Base-by-base conservation (phyloP, 1,139 yeast species). In the Lodderomyces parapsilosis region DNA sequence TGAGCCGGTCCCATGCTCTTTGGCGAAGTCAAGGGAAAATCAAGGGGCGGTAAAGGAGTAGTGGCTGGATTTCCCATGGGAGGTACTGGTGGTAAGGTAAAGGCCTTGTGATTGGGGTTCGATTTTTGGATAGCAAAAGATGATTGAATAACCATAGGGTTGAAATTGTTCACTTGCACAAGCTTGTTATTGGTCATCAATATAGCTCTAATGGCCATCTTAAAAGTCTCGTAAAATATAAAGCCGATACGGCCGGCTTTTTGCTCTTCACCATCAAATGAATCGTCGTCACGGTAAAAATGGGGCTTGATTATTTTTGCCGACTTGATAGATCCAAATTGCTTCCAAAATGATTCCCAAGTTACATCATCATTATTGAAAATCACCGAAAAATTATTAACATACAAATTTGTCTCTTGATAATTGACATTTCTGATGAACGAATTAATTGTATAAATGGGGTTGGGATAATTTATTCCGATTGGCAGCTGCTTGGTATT, bases 341-440 rank as follows among this genome's bases (percentile, higher is more conserved):
- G 73, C 30, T 50, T 46, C 76, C 77, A 71, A 53, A 71, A 71
- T 23, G 46, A 30, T 41, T 59, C 66, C 77, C 77, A 71, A 18
- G 62, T 50, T 8, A 47, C 49, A 53, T 71, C 76, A 47, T 71
- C 56, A 48, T 71, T 68, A 23, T 66, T 68, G 42, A 76, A 71
- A 6, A 65, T 49, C 5, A 66, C 54, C 0, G 84, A 76, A 31
- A 81, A 61, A 51, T 78, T 78, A 45, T 74, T 78, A 17, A 81
- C 78, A 53, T 80, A 81, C 36, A 81, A 65, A 54, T 81, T 81
- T 2, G 85, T 77, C 52, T 79, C 84, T 57, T 81, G 86, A 51
- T 66, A 71, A 50, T 71, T 71, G 50, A 38, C 50, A 50, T 43
- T 56, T 54, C 41, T 56, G 42, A 43, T 62, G 59, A 39, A 53